Evolutionary conservation across 2,329 filamentous ascomycete species (phyloP).

Genomic region (Neopestalotiopsis sp.): DNA sequence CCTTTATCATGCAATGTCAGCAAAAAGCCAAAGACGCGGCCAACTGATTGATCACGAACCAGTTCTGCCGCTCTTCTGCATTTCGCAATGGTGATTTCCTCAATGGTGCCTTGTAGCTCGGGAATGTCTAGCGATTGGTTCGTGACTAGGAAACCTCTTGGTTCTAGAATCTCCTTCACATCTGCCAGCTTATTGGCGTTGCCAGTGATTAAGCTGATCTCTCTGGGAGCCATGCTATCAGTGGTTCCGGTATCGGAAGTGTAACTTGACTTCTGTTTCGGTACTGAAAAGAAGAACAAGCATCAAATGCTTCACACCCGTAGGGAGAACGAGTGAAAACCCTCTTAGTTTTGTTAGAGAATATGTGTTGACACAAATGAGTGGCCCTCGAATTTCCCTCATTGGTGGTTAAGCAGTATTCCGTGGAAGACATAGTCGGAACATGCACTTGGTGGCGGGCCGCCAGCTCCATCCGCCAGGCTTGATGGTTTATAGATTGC

Average conservation of each 20-base stretch:
- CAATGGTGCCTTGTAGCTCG: conserved; percentile 90
- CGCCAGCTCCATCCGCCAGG: neutral
- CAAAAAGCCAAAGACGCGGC: too few species aligned
- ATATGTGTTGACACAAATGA: too few species aligned
- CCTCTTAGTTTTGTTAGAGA: too few species aligned
- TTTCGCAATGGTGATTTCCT: conserved; percentile 90
- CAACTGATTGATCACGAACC: neutral
- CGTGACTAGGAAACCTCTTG: conserved; percentile 70
- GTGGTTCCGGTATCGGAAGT: neutral
- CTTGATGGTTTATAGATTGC: too few species aligned
- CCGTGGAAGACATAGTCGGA: neutral
- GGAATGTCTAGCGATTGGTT: conserved; percentile 81
- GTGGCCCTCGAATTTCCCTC: neutral
- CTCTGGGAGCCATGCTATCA: neutral
- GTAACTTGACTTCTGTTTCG: neutral
- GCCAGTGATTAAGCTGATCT: conserved; percentile 90
- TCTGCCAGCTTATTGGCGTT: conserved; percentile 94
- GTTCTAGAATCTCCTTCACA: conserved; percentile 83
- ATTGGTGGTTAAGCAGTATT: neutral
- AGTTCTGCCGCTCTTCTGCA: conserved; percentile 78
- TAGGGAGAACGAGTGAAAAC: too few species aligned
- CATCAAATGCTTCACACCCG: too few species aligned
- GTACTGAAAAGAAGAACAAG: neutral
- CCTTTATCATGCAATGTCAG: conserved; percentile 40
- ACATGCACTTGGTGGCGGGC: neutral